phyloP scores from a whole-genome alignment of 2,329 filamentous ascomycete species.

The Scytalidium lignicola region DNA sequence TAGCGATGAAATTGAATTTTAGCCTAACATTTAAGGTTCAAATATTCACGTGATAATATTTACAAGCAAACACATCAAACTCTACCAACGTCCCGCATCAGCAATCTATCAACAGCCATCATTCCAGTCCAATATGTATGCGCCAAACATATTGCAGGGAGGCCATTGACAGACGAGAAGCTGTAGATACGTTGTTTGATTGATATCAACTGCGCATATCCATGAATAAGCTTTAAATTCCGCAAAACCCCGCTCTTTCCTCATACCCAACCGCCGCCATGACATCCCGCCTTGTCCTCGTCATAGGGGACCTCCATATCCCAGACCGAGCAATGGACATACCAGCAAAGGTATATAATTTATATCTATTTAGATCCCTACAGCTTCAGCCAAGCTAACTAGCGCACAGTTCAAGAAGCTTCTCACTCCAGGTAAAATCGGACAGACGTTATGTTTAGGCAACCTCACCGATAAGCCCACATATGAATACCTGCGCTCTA shows the following conservation, averaged over 20 bases:
- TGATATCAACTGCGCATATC: not conserved
- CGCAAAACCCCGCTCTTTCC: not conserved
- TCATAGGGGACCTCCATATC: slow-evolving; percentile 91
- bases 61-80: slow-evolving; percentile 2
- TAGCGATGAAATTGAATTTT: not conserved
- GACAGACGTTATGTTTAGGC: slow-evolving; percentile 73
- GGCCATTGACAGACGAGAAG: not conserved
- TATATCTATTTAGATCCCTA: slow-evolving; percentile 4
- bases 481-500: slow-evolving; percentile 73
- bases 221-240: not conserved
- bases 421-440: slow-evolving; percentile 76
- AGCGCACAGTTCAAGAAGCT: slow-evolving; percentile 72
- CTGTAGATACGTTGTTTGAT: not conserved
- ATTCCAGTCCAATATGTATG: not conserved
- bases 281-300: slow-evolving; percentile 85
- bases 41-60: not conserved
- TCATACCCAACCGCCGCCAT: slow-evolving; percentile 31
- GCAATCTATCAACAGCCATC: not conserved
- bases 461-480: slow-evolving; percentile 76
- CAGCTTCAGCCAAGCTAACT: slow-evolving; percentile 6
- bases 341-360: slow-evolving; percentile 67
- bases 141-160: not conserved
- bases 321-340: slow-evolving; percentile 89
- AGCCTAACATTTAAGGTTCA: not conserved
- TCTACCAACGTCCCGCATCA: not conserved